These are phyloP conservation scores for Tephrocybe sp. DNA, from an alignment of 768 basidiomycete genomes.

Conservation along the genomic window DNA sequence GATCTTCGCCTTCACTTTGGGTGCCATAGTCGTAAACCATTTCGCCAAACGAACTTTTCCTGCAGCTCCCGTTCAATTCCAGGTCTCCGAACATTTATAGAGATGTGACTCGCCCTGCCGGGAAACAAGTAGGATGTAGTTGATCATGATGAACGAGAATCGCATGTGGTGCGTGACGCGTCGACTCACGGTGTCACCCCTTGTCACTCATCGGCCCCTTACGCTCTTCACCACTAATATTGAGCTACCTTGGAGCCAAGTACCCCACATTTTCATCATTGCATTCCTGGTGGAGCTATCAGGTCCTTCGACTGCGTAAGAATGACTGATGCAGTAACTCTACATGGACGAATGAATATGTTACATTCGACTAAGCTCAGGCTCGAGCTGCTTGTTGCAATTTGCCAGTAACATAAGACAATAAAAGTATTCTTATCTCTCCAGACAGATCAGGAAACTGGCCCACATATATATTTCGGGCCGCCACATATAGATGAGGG, in stretches of 20 bases:
- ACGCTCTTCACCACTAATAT: too few relatives aligned
- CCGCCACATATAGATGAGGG: not conserved
- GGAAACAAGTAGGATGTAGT: conserved; percentile 97
- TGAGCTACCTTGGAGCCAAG: too few relatives aligned
- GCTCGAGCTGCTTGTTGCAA: too few relatives aligned
- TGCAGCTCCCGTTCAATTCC: conserved; percentile 28
- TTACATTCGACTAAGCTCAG: not conserved
- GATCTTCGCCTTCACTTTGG: conserved; percentile 92
- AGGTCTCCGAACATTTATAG: conserved; percentile 2
- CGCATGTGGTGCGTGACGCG: conserved; percentile 3
- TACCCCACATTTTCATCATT: not conserved
- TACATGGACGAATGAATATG: not conserved
- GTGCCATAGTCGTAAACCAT: conserved; percentile 95
- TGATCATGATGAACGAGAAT: conserved; percentile 63
- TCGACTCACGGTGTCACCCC: conserved; percentile 10
- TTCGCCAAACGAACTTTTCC: conserved; percentile 97
- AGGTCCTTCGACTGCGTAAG: too few relatives aligned
- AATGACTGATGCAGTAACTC: too few relatives aligned
- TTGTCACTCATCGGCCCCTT: not conserved
- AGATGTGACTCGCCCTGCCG: conserved; percentile 70
- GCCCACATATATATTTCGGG: not conserved
- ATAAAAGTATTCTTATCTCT: not conserved
- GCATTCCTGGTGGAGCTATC: not conserved
- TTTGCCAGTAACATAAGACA: not conserved
- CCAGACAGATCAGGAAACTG: not conserved